A percentile compares a stretch with the other conserved stretches of the same genome.
phyloP scores from a whole-genome alignment of 768 basidiomycete genomes.

The Pleurotus ostreatus region DNA sequence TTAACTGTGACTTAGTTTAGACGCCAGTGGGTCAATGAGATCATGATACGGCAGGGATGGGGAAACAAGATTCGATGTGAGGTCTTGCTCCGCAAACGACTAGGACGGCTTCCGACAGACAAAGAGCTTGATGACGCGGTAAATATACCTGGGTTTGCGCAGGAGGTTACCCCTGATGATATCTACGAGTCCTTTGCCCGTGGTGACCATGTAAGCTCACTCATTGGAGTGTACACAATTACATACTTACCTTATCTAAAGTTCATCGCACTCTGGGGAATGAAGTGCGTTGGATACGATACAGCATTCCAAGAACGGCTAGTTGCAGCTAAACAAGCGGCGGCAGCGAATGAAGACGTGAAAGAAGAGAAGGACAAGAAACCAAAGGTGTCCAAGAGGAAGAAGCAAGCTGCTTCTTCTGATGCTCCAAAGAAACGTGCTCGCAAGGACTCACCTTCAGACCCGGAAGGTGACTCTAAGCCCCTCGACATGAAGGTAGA shows the following conservation, averaged over 20 bases:
- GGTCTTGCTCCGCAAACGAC: slow-evolving; percentile 16
- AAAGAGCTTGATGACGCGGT: slow-evolving; percentile 17
- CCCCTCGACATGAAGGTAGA: no score
- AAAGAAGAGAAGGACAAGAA: neutral
- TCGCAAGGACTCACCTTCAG: neutral
- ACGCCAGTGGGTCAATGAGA: slow-evolving; percentile 23
- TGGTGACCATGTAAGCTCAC: slow-evolving; percentile 27
- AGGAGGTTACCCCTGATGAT: slow-evolving; percentile 19
- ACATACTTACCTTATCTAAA: slow-evolving; percentile 7
- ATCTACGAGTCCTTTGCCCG: slow-evolving; percentile 21
- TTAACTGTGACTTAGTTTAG: slow-evolving; percentile 16
- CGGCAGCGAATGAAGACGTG: neutral
- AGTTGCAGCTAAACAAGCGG: slow-evolving; percentile 1
- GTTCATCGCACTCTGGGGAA: slow-evolving; percentile 30
- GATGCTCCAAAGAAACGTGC: neutral
- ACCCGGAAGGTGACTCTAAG: neutral
- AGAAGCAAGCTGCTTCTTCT: neutral
- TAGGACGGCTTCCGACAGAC: slow-evolving; percentile 20
- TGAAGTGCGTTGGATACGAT: slow-evolving; percentile 40
- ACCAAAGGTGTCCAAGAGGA: neutral
- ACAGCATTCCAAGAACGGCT: slow-evolving; percentile 28
- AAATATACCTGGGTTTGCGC: neutral
- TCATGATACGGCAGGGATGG: slow-evolving; percentile 22
- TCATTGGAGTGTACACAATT: no score
- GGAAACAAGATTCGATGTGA: slow-evolving; percentile 15